Conservation (phyloP, 2,329 filamentous ascomycete genomes). For the Acrocalymma vagum region DNA sequence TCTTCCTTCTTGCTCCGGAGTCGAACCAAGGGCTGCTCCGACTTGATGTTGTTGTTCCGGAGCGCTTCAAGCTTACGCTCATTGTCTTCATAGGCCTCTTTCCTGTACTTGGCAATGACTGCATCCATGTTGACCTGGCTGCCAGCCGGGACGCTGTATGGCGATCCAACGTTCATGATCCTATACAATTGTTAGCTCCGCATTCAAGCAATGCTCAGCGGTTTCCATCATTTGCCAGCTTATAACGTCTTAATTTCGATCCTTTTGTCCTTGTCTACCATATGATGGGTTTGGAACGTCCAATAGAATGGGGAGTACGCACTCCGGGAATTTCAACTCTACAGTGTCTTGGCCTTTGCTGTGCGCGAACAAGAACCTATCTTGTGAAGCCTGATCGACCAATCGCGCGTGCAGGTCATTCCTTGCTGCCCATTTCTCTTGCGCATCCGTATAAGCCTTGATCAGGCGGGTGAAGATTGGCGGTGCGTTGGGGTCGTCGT, state of each 20-base stretch:
- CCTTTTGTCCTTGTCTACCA: neutral
- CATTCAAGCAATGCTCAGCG: neutral
- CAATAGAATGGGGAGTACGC: conserved; percentile 48
- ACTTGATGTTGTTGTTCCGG: conserved; percentile 39
- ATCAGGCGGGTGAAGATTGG: conserved; percentile 61
- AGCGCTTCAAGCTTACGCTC: conserved; percentile 61
- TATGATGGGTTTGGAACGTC: neutral
- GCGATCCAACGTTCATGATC: conserved; percentile 68
- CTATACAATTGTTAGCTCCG: conserved; percentile 50
- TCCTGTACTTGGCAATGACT: conserved; percentile 70
- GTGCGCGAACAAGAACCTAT: conserved; percentile 67
- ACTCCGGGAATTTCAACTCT: conserved; percentile 71
- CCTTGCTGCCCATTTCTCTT: conserved; percentile 62
- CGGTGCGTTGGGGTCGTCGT: conserved; percentile 47
- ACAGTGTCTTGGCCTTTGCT: conserved; percentile 57
- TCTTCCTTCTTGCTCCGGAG: conserved; percentile 25
- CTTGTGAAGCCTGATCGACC: conserved; percentile 69
- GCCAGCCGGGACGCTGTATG: conserved; percentile 71
- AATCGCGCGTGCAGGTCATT: conserved; percentile 69
- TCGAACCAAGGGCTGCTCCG: conserved; percentile 46
- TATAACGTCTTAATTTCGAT: neutral
- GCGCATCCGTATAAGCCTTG: conserved; percentile 62
- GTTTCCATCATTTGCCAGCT: neutral
- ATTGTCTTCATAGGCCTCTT: conserved; percentile 64
- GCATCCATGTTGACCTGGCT: conserved; percentile 66